Evolutionary conservation across 2,329 filamentous ascomycete species (phyloP), one percentile per base, ranked within the genome.

Genomic region (Sarocladium kiliense): DNA sequence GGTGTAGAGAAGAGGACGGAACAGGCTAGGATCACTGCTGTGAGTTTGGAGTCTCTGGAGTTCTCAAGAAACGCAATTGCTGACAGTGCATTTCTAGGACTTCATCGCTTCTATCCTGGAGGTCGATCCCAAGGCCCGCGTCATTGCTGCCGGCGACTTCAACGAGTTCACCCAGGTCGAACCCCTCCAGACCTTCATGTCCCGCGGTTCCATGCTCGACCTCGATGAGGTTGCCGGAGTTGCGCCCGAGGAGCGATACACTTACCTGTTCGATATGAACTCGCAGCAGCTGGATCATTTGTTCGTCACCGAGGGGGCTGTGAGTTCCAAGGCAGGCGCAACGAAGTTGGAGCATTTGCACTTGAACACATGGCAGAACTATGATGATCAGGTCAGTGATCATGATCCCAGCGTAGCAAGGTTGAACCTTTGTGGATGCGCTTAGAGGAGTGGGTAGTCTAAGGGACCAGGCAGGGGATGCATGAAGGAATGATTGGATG

Each of bases 271-370:
- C 58, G 86, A 87, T 60, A 81, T 80, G 77, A 88, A 87, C 69
- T 78, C 80, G 57, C 82, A 89, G 72, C 78, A 85, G 64, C 74
- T 90, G 18, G 87, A 89, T 67, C 86, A 89, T 71, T 82, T 87
- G 70, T 88, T 79, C 61, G 77, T 88, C 56, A 87, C 82, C 64
- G 32, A 36, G 27, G 32, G 32, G 3, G 72, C 77, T 25, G 73
- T n/a, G 36, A 16, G 36, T 6, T 16, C 73, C 51, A 63, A 87
- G 57, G 71, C 70, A 25, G 65, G 65, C 26, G 64, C 67, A 3
- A 69, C 75, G 16, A 68, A 74, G 62, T 82, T 82, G 60, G 82
- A 89, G 74, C 86, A 90, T 68, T 64, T 89, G 25, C 87, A 89
- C 70, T 72, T 89, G 53, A 89, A 88, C 67, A 84, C 85, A 2